Evolutionary conservation across 2,329 filamentous ascomycete species (phyloP).

Genomic region (Diaporthe citriasiana): DNA sequence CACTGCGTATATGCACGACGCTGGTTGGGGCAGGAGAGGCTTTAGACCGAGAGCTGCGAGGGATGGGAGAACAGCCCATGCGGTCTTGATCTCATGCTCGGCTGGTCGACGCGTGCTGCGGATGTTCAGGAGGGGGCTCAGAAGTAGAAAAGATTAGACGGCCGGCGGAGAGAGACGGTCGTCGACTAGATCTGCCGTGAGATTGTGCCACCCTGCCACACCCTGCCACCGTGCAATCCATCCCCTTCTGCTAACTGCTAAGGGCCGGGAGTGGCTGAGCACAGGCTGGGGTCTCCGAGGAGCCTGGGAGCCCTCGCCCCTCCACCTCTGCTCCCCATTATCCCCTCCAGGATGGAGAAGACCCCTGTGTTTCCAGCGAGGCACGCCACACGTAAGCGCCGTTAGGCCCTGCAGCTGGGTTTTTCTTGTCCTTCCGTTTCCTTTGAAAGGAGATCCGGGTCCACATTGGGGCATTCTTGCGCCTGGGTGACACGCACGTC

Average conservation of each 20-base stretch:
- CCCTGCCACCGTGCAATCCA: background rate
- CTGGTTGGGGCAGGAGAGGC: slow-evolving; percentile 23
- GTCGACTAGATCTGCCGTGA: slow-evolving; percentile 29
- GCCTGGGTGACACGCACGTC: slow-evolving; percentile 15
- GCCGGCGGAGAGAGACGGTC: slow-evolving; percentile 10
- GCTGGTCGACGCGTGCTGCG: slow-evolving; percentile 26
- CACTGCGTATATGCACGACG: slow-evolving; percentile 33
- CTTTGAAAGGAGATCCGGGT: slow-evolving; percentile 2
- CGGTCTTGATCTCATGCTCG: slow-evolving; percentile 1
- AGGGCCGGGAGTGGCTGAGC: slow-evolving; percentile 29
- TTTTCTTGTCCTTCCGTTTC: background rate
- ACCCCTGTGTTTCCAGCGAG: slow-evolving; percentile 13
- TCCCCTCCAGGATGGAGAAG: slow-evolving; percentile 17
- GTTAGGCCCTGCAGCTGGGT: slow-evolving; percentile 12
- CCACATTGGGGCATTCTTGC: slow-evolving; percentile 11
- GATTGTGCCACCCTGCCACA: slow-evolving; percentile 25
- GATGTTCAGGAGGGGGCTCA: slow-evolving; percentile 28
- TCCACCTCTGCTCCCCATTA: background rate
- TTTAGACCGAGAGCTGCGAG: slow-evolving; percentile 3
- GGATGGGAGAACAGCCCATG: background rate
- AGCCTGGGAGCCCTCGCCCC: slow-evolving; percentile 6
- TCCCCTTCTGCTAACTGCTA: background rate
- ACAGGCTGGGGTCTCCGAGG: slow-evolving; percentile 21
- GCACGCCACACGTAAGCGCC: slow-evolving; percentile 33
- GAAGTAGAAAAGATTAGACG: slow-evolving; percentile 28